phyloP scores from a whole-genome alignment of 2,329 filamentous ascomycete genomes.

The Penicillium expansum region DNA sequence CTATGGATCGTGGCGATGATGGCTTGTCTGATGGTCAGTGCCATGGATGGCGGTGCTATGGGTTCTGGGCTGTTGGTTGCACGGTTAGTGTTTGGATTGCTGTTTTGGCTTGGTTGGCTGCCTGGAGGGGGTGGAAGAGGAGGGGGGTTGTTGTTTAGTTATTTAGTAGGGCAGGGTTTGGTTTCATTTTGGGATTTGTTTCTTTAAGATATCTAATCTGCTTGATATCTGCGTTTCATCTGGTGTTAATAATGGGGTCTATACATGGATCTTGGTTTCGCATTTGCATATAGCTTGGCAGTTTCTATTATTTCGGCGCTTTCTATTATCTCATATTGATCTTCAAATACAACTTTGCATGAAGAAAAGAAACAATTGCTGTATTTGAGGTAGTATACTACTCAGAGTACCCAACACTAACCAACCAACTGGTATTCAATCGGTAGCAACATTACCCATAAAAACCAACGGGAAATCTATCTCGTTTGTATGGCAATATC shows the following conservation, averaged over 20 bases:
- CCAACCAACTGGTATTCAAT: neutral
- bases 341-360: neutral
- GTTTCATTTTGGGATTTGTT: neutral
- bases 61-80: conserved; percentile 78
- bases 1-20: conserved; percentile 41
- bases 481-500: neutral
- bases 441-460: neutral
- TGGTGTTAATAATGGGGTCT: neutral
- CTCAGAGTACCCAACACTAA: neutral
- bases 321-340: neutral
- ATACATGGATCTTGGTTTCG: neutral
- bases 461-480: neutral
- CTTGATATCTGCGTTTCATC: neutral
- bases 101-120: conserved; percentile 67
- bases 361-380: neutral
- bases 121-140: conserved; percentile 82
- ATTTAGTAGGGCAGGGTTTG: neutral
- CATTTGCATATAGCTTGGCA: neutral
- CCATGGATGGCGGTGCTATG: conserved; percentile 79
- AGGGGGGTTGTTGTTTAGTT: conserved; percentile 67
- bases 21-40: conserved; percentile 59
- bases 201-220: neutral
- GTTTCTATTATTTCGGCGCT: neutral
- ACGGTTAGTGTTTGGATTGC: conserved; percentile 74
- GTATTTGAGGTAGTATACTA: neutral